Conservation (phyloP, 352 stramenopile species). For the Globisporangium spinosum region DNA sequence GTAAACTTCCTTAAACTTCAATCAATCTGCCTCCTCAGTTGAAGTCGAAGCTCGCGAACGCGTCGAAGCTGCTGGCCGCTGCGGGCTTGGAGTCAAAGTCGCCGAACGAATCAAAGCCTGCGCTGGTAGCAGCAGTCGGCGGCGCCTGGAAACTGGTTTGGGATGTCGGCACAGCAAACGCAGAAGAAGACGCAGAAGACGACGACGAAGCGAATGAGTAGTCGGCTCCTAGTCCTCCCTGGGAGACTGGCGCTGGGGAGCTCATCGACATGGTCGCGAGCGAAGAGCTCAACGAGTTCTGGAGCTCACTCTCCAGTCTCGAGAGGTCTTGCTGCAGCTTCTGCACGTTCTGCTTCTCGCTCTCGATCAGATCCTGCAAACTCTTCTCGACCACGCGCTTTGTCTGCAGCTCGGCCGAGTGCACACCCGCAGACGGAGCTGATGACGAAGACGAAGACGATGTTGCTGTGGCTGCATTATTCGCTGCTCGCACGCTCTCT, state of each 20-base stretch:
- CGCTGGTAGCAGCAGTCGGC: background rate
- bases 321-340: slow-evolving; percentile 52
- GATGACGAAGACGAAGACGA: background rate
- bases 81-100: slow-evolving; percentile 18
- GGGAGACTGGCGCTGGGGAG: background rate
- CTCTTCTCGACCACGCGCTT: slow-evolving; percentile 42
- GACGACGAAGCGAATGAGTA: slow-evolving; percentile 9
- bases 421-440: slow-evolving; percentile 10
- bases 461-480: slow-evolving; percentile 11
- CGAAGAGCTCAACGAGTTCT: slow-evolving; percentile 33
- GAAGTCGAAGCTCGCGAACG: slow-evolving; percentile 22
- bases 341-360: slow-evolving; percentile 51
- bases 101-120: slow-evolving; percentile 12
- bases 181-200: background rate
- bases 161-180: background rate
- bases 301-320: slow-evolving; percentile 45
- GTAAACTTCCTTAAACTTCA: too few species aligned
- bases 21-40: slow-evolving; percentile 1
- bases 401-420: slow-evolving; percentile 29
- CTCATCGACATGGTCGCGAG: slow-evolving; percentile 18
- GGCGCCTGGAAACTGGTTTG: slow-evolving; percentile 1
- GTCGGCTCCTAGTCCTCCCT: background rate
- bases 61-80: slow-evolving; percentile 14
- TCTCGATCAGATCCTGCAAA: slow-evolving; percentile 50
- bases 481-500: slow-evolving; percentile 41